phyloP scores from a whole-genome alignment of 1,139 yeast genomes.

The Debaryomyces sp. region DNA sequence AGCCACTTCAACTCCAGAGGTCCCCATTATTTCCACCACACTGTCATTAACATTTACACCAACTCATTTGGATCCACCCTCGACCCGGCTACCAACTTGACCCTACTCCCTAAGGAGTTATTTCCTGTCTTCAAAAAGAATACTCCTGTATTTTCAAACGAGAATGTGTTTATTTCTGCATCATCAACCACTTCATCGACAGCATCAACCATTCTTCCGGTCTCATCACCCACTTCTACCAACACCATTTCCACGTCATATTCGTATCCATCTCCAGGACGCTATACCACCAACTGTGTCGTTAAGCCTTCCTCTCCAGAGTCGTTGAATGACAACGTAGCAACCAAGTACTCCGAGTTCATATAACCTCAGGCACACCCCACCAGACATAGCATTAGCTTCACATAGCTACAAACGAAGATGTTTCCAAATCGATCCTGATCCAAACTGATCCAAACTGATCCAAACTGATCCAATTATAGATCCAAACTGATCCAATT shows the following conservation, averaged over 20 bases:
- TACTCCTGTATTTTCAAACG: neutral
- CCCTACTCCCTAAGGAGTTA: neutral
- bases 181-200: conserved; percentile 16
- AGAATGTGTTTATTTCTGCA: conserved; percentile 9
- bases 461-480: neutral
- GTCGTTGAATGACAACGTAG: neutral
- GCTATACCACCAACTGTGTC: neutral
- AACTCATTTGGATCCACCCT: neutral
- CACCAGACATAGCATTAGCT: neutral
- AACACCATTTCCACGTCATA: conserved; percentile 21
- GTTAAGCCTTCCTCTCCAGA: neutral
- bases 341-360: neutral
- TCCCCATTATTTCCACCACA: conserved; percentile 29
- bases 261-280: conserved; percentile 12
- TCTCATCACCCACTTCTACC: conserved; percentile 10
- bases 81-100: neutral
- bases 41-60: conserved; percentile 1
- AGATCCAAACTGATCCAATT: neutral
- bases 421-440: neutral
- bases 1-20: conserved; percentile 37
- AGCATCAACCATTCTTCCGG: conserved; percentile 5
- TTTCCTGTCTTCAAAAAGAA: neutral
- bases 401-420: neutral
- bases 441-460: neutral
- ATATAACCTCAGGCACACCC: neutral